Evolutionary conservation across 306 rosid genomes (phyloP).

Genomic region (Pterocarpus macrocarpus): DNA sequence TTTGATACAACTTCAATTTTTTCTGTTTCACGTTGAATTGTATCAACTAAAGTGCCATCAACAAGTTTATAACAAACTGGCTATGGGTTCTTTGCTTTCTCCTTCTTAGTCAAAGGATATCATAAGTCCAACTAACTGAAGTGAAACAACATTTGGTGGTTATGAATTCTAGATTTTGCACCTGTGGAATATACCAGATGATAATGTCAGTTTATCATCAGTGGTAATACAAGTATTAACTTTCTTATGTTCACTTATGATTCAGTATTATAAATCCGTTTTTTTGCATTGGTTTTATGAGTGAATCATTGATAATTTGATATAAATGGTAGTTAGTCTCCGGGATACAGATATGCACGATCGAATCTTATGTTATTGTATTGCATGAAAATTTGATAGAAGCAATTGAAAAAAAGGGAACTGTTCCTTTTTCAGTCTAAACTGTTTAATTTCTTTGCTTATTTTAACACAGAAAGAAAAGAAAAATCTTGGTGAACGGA

Average conservation of each 20-base stretch:
- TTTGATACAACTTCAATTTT: constrained; percentile 19
- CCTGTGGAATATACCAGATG: neutral
- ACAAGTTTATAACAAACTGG: neutral
- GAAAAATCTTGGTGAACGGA: neutral
- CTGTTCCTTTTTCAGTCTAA: constrained; percentile 3
- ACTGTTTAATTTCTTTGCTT: neutral
- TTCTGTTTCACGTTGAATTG: constrained; percentile 24
- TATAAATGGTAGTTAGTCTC: constrained; percentile 3
- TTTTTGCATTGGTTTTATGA: constrained; percentile 7
- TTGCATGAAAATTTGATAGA: constrained; percentile 22
- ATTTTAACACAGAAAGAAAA: neutral
- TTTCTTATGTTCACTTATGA: constrained; percentile 3
- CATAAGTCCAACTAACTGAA: constrained; percentile 4
- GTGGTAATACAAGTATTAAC: neutral
- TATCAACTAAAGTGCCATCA: constrained; percentile 24
- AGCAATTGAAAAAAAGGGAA: constrained; percentile 9
- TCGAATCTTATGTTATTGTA: constrained; percentile 5
- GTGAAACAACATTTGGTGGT: neutral
- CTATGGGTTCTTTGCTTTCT: constrained; percentile 35
- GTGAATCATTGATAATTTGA: constrained; percentile 27
- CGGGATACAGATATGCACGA: neutral
- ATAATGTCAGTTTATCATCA: constrained; percentile 11
- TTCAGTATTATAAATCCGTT: neutral
- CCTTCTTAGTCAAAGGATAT: constrained; percentile 5
- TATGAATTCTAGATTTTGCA: constrained; percentile 4